A percentile compares a stretch with the other conserved stretches of the same genome.
phyloP scores from a whole-genome alignment of 106 monocot genomes.

The Allium sativum region DNA sequence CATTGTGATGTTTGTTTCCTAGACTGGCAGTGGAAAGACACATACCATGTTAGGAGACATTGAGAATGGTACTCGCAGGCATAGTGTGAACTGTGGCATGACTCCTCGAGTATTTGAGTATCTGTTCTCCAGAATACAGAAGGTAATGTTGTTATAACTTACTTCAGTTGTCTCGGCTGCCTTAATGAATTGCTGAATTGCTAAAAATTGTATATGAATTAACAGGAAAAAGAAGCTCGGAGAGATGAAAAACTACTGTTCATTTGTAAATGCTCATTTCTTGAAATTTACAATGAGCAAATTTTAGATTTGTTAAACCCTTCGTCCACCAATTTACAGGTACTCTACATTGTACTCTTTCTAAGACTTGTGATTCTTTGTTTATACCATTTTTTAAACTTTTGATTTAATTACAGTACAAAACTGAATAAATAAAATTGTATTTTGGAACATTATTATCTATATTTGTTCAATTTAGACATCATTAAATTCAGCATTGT shows the following conservation, averaged over 20 bases:
- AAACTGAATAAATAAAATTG: too few relatives aligned
- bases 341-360: constrained; percentile 3
- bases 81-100: constrained; percentile 82
- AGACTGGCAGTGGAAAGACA: constrained; percentile 99
- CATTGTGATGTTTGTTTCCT: background rate
- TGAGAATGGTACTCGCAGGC: constrained; percentile 68
- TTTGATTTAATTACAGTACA: too few relatives aligned
- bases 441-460: background rate
- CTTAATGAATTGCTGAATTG: background rate
- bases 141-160: constrained; percentile 26
- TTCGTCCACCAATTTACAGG: constrained; percentile 78
- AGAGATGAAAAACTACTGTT: constrained; percentile 79
- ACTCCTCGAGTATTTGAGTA: constrained; percentile 92
- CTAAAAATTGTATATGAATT: background rate
- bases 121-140: constrained; percentile 86
- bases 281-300: constrained; percentile 97
- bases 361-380: too few relatives aligned
- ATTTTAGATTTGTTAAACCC: constrained; percentile 89
- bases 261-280: constrained; percentile 89
- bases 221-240: constrained; percentile 71
- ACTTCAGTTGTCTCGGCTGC: background rate
- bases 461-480: constrained; percentile 4
- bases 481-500: background rate
- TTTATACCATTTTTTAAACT: too few relatives aligned
- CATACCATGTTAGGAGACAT: constrained; percentile 96